Base-by-base conservation (phyloP, 1,139 yeast genomes). In the Saccharomyces hybrid region DNA sequence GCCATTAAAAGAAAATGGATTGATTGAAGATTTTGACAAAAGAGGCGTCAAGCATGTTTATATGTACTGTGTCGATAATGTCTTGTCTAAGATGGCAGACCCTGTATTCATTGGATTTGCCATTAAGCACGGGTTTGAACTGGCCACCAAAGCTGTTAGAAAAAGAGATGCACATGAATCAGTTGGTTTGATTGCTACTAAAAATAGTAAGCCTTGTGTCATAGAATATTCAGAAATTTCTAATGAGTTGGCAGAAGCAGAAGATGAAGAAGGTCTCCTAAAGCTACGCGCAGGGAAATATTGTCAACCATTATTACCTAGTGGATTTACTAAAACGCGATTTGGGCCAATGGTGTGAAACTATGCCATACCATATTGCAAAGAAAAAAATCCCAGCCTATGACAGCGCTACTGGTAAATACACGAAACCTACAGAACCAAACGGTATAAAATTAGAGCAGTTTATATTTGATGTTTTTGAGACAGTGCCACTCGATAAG, bases 11-110 rank as follows among this genome's bases (percentile, higher is more conserved):
- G 79, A 79, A 46, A 81, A 85, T 60, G 81, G 82, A 1, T 76
- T 91, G 26, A 68, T 93, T 51, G 79, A 80, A 8, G 97, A 91
- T 68, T 81, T 93, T 68, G 67, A 73, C 28, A 59, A 64, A n/a
- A 83, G 83, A 55, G 90, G 89, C 7, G 82, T 93, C 60, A 82
- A 88, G 71, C 99, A 93, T 69, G 78, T 95, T 59, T 98, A 95
- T 73, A 88, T 91, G 86, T 95, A 90, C 74, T 91, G 98, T 73
- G 98, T 95, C 51, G 99, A 95, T 72, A 95, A 95, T 71, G 85
- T 86, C 46, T 76, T 95, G 53, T 98, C 91, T 48, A 86, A 86
- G 68, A 91, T 93, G 53, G 98, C 97, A 1, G 99, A 95, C 70
- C 99, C 99, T 1, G 75, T 82, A 0, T 93, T 95, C 67, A 73